Evolutionary conservation across 768 basidiomycete species (phyloP), one percentile per base, ranked within the genome.

Genomic region (Pleurotus sapidus): DNA sequence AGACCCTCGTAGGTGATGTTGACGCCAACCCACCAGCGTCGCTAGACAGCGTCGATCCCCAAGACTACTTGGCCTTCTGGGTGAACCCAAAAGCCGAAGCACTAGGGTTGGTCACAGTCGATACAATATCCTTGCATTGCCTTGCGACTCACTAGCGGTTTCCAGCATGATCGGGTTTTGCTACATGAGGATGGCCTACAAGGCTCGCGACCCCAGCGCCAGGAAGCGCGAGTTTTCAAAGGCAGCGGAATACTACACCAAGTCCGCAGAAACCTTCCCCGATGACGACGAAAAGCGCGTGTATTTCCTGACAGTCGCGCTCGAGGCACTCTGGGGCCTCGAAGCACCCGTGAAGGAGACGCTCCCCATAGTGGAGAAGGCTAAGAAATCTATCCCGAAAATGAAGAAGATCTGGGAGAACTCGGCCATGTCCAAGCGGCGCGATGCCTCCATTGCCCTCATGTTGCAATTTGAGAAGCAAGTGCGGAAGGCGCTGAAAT

Each of bases 271-370:
- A 5, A 47, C 51, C 34, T 72, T 64, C 48, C 74, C 73, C 14
- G 62, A 66, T 17, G 78, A 80, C 58, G 77, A 79, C 43, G 74
- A 78, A 64, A 57, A 65, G 23, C 65, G 68, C 49, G 59, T 64
- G 3, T 63, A 65, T 63, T 71, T 61, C 47, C 63, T 73, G 42
- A 68, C 67, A 56, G 58, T 71, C 25, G 65, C 70, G 9, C 64
- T 75, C 25, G 73, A 75, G 50, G 68, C 68, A 6, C 63, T 66
- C 40, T 74, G 68, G 67, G 62, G 59, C 20, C 45, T 55, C 38
- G 61, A 64, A n/a, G 63, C 61, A 4, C 64, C 70, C 0, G 58
- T 72, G 7, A 61, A 58, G n/a, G 57, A 59, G 0, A 70, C 67
- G 2, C 60, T 76, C 9, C 55, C 59, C 1, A 34, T 66, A 14